These are phyloP conservation scores for Backusella luteola DNA, from an alignment of 192 early-diverging fungal species.

Conservation along the genomic window DNA sequence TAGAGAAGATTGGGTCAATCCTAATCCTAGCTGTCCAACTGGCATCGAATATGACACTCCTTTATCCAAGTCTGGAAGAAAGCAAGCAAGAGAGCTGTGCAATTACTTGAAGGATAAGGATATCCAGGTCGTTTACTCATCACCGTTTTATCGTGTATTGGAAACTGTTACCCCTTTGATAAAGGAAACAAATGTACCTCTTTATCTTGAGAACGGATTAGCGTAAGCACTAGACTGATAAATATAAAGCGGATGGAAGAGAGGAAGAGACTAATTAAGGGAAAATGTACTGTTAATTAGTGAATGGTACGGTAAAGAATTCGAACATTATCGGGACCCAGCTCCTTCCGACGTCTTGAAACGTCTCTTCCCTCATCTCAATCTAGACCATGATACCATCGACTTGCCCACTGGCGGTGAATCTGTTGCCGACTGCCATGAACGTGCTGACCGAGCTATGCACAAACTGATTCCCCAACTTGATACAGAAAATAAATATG, in stretches of 20 bases:
- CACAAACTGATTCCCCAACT: conserved; percentile 3
- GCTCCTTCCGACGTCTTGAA: conserved; percentile 1
- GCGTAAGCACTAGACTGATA: conserved; percentile 14
- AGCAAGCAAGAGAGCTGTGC: conserved; percentile 27
- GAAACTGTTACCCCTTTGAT: conserved; percentile 20
- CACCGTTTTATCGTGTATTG: conserved; percentile 34
- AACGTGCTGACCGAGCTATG: conserved; percentile 16
- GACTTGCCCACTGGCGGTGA: conserved; percentile 16
- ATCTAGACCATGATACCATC: conserved; percentile 11
- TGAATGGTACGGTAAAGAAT: conserved; percentile 29
- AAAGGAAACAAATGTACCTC: not conserved
- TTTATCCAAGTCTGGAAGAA: conserved; percentile 8
- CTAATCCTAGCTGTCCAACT: conserved; percentile 23
- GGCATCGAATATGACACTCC: conserved; percentile 18
- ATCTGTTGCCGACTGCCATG: conserved; percentile 15
- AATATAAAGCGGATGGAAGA: not conserved
- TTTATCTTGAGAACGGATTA: conserved; percentile 21
- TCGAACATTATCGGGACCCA: conserved; percentile 2
- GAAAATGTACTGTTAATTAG: not conserved
- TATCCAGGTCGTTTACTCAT: conserved; percentile 28
- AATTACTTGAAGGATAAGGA: conserved; percentile 16
- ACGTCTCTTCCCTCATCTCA: conserved; percentile 16
- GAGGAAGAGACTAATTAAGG: not conserved
- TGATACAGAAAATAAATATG: conserved; percentile 4
- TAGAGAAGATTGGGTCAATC: conserved; percentile 32